Conservation (phyloP, 148 eudicot genomes). For the Vaccinium darrowii region DNA sequence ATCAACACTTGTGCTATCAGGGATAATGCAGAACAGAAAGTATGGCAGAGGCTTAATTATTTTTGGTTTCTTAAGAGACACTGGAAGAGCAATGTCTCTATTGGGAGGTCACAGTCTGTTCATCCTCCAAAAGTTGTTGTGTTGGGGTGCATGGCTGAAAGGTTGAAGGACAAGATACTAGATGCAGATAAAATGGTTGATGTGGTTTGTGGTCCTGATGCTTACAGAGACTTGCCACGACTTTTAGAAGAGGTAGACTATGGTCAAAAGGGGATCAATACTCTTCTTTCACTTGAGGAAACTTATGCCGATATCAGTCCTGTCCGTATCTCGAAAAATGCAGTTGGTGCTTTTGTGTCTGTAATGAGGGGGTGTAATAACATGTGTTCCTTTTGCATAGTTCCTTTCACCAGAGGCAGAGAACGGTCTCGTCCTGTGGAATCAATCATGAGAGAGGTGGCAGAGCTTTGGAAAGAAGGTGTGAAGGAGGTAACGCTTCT, state of each 20-base stretch:
- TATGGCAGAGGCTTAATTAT: constrained; percentile 96
- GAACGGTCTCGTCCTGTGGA: constrained; percentile 97
- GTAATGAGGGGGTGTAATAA: constrained; percentile 99
- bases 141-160: constrained; percentile 97
- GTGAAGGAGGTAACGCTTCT: constrained; percentile 95
- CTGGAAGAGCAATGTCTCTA: constrained; percentile 84
- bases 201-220: constrained; percentile 99
- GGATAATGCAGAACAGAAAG: constrained; percentile 95
- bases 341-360: constrained; percentile 85
- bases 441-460: constrained; percentile 88
- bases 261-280: constrained; percentile 96
- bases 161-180: constrained; percentile 93
- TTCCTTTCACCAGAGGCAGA: constrained; percentile 97
- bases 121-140: constrained; percentile 98
- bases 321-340: constrained; percentile 78
- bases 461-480: constrained; percentile 82
- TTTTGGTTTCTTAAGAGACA: constrained; percentile 97
- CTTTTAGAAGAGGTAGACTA: constrained; percentile 87
- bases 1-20: constrained; percentile 97
- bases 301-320: constrained; percentile 97
- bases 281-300: constrained; percentile 94
- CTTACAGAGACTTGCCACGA: constrained; percentile 90
- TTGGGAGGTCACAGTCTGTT: constrained; percentile 71
- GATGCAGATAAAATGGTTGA: constrained; percentile 99
- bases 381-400: constrained; percentile 99